Percentiles rank a stretch among this genome's conserved stretches.
Evolutionary conservation across 2,329 filamentous ascomycete genomes (phyloP).

Genomic region (Biscogniauxia mediterranea): DNA sequence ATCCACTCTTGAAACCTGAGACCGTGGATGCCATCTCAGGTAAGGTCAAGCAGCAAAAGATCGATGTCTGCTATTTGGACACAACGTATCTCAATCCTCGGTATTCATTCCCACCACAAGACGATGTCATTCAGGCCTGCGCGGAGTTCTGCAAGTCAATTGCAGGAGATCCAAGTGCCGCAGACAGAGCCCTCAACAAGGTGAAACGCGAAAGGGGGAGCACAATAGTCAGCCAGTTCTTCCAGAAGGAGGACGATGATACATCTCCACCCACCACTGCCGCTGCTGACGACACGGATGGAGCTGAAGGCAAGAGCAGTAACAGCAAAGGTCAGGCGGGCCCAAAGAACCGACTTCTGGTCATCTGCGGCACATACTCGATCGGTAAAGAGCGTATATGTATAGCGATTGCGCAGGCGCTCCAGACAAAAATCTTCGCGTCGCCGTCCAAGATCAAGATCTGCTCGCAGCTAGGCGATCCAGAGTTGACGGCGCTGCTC

Average conservation of each 20-base stretch:
- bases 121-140: slow-evolving; percentile 83
- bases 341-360: slow-evolving; percentile 68
- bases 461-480: slow-evolving; percentile 79
- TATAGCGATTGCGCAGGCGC: slow-evolving; percentile 81
- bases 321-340: background rate
- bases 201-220: slow-evolving; percentile 41
- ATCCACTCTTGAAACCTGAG: slow-evolving; percentile 78
- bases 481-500: slow-evolving; percentile 73
- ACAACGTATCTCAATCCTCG: slow-evolving; percentile 96
- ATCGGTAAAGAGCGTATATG: slow-evolving; percentile 98
- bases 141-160: slow-evolving; percentile 82
- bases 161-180: slow-evolving; percentile 58
- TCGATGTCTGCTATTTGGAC: slow-evolving; percentile 95
- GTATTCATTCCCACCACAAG: slow-evolving; percentile 89
- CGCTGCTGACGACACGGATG: slow-evolving; percentile 9
- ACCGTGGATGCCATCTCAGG: slow-evolving; percentile 68
- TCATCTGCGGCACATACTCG: slow-evolving; percentile 94
- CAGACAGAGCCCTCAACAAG: slow-evolving; percentile 47
- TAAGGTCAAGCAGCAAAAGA: slow-evolving; percentile 74
- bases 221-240: slow-evolving; percentile 53
- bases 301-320: slow-evolving; percentile 29
- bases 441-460: slow-evolving; percentile 80
- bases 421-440: slow-evolving; percentile 87
- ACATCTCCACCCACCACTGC: background rate
- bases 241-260: slow-evolving; percentile 38